Base-by-base conservation (phyloP, 306 rosid species). In the Cucumis hystrix region DNA sequence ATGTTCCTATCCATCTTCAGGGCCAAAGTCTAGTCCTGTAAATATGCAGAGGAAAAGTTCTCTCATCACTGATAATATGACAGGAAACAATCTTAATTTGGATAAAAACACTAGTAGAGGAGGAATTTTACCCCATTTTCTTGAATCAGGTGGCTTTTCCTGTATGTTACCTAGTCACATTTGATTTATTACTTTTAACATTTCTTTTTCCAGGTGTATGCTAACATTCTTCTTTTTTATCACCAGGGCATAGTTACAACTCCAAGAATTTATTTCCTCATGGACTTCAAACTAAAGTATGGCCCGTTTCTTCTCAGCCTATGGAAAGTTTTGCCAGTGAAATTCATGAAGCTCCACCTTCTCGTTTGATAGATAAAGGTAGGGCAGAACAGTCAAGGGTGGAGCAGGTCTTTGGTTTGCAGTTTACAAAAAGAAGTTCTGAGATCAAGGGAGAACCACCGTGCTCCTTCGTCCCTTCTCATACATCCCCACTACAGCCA, bases 111-210 rank as follows among this genome's bases (percentile, higher is more conserved):
- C 80, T 77, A 83, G 78, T 57, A 90, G 80, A 82, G 85, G 82
- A 69, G 84, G 82, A 79, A 83, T 90, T 88, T 75, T 84, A 83
- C 79, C 85, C 51, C 86, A 82, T 14, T 84, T 67, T 59, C 86
- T 83, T 57, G 91, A 87, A 78, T 82, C 95, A 87, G 98, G 98
- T 95, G 81, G 80, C 81, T 40, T 78, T 80, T 76, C 77, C 77
- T 73, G 45, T 72, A 49, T 54, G 69, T 47, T 79, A 79, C 79
- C 67, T 56, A 67, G 81, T 18, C 60, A 67, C 49, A 25, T 63
- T 45, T 54, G 45, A 15, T 58, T 23, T 23, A 23, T 25, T 54
- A 23, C 33, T 30, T 56, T 41, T 43, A 12, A 64, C 67, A 57
- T 59, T 18, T 78, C 6, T 9, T n/a, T 13, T 57, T 45, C 2